Percentiles rank a stretch among this genome's conserved stretches.
Conservation (phyloP, 371 early-diverging fungal species). For the Ordospora pajunii region DNA sequence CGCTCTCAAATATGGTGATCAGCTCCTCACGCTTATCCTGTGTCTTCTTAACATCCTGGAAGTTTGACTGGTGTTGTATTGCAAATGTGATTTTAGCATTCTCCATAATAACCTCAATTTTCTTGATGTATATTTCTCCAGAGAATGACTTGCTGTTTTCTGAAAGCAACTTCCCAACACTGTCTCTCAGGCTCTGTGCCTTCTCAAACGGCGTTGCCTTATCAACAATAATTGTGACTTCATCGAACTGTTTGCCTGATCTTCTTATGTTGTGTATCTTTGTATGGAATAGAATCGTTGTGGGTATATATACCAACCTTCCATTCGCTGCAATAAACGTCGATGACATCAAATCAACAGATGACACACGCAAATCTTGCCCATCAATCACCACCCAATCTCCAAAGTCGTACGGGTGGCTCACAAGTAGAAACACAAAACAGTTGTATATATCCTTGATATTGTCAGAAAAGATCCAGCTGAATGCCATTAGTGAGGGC, state of each 20-base stretch:
- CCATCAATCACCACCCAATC: slow-evolving; percentile 56
- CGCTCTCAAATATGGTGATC: slow-evolving; percentile 41
- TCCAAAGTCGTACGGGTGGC: slow-evolving; percentile 59
- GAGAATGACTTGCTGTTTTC: slow-evolving; percentile 42
- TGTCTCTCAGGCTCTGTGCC: slow-evolving; percentile 38
- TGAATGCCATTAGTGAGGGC: slow-evolving; percentile 56
- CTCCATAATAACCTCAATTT: slow-evolving; percentile 27
- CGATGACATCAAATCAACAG: slow-evolving; percentile 57
- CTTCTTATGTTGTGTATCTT: slow-evolving; percentile 58
- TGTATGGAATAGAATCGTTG: slow-evolving; percentile 45
- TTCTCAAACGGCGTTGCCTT: slow-evolving; percentile 34
- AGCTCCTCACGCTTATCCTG: slow-evolving; percentile 35
- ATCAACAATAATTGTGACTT: slow-evolving; percentile 36
- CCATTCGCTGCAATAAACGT: slow-evolving; percentile 53
- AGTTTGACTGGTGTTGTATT: slow-evolving; percentile 57
- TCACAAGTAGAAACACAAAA: slow-evolving; percentile 60
- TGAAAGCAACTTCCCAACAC: slow-evolving; percentile 25
- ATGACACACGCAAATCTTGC: slow-evolving; percentile 45
- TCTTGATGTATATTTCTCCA: slow-evolving; percentile 40
- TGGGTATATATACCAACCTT: slow-evolving; percentile 57
- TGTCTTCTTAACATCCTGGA: slow-evolving; percentile 50
- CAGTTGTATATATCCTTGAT: slow-evolving; percentile 61
- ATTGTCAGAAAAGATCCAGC: slow-evolving; percentile 61
- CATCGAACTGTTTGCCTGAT: slow-evolving; percentile 51
- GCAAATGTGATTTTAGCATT: slow-evolving; percentile 34